Evolutionary conservation across 2,329 filamentous ascomycete species (phyloP), one percentile per base, ranked within the genome.

Genomic region (Volutella citrinella): DNA sequence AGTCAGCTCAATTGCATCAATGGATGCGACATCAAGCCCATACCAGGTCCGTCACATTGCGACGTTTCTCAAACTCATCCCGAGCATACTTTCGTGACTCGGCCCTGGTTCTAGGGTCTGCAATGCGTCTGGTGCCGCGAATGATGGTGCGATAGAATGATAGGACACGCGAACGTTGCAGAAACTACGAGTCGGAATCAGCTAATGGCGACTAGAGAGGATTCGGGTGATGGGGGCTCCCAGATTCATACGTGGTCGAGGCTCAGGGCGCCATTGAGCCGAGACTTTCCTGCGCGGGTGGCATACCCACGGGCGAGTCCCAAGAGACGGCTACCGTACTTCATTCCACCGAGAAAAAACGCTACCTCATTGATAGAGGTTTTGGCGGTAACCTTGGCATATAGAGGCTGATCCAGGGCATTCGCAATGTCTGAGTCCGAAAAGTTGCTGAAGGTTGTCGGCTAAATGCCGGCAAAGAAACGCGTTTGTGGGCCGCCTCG

Each of bases 11-110:
- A n/a, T n/a, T n/a, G n/a, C n/a, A n/a, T n/a, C n/a, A n/a, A n/a
- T n/a, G n/a, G n/a, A n/a, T n/a, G n/a, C n/a, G n/a, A n/a, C n/a
- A n/a, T n/a, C n/a, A n/a, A n/a, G n/a, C n/a, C n/a, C 72, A 27
- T 57, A 80, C 76, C 34, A 75, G 46, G 50, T 82, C 78, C 2
- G 68, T 72, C 28, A 81, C 74, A 34, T 60, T 45, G 16, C 70
- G 69, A 48, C 80, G 72, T 36, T 77, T 68, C 56, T 80, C 74
- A 51, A 82, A 80, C 52, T 83, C 79, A 38, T 72, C 69, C 14
- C 77, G 69, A 21, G 70, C 78, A 56, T 72, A 80, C 34, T 60
- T 62, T 36, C 70, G 63, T 7, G 76, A 78, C 54, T 82, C 79
- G n/a, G 61, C 59, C 30, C 68, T 71, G 6, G 74, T 75, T 4